Evolutionary conservation across 1,139 yeast genomes (phyloP), one percentile per base, ranked within the genome.

Genomic region (Pichia sp.): DNA sequence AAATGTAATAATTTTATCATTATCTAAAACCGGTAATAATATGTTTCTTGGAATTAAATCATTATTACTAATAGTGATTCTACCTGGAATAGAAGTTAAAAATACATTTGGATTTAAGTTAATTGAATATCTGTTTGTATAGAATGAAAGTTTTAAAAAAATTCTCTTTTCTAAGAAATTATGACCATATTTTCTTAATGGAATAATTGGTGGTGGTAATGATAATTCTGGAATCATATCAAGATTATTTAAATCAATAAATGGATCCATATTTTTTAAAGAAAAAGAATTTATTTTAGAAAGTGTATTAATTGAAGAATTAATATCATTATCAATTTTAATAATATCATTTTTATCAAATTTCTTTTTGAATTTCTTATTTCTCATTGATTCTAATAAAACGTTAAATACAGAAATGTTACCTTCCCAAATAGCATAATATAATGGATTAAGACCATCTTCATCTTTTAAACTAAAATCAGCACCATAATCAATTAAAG

Each of bases 141-240:
- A 78, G 49, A 81, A 76, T 4, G 77, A 72, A 35, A 91, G 65
- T 57, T 89, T 95, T 28, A 91, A 74, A 50, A 88, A 78, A 3
- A 86, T 87, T 56, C 85, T 87, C 57, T 82, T 86, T 56, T 91
- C 97, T 55, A 91, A 66, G 65, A 88, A 91, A 62, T 88, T 91
- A 64, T 91, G 98, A 8, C 98, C 98, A 57, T 91, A 91, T 51
- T 95, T 74, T 55, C 96, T 73, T 42, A 91, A 68, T 0, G 98
- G 98, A 37, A 91, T 77, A 41, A 91, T 87, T 10, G 98, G 98
- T 1, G 98, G 98, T 1, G 98, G 98, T 43, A 91, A 69, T 27
- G 88, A 78, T 44, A 91, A 71, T 54, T 87, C 96, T 0, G 98
- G 98, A 38, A 91, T 89, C 19, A 80, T 73, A 52, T 86, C 95